Base-by-base conservation (phyloP, 2,329 filamentous ascomycete genomes). In the Stemphylium beticola region DNA sequence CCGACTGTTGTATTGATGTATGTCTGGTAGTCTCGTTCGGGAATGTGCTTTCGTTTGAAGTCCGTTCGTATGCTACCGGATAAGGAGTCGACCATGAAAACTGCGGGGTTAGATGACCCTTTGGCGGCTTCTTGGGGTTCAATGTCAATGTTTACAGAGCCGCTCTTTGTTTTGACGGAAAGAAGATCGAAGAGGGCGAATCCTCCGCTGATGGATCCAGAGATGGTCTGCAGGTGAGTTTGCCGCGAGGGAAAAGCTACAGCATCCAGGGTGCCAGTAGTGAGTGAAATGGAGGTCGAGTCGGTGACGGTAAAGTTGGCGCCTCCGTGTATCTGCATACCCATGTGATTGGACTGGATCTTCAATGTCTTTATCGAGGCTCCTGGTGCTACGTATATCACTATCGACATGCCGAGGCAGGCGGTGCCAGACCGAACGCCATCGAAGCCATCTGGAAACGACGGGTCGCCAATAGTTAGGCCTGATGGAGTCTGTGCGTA, bases 171-270 rank as follows among this genome's bases (percentile, higher is more conserved):
- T 2, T 64, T 70, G 31, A 81, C 67, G 15, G 65, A 71, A 8
- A 81, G 64, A 7, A 77, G 62, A 48, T 80, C 77, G 12, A 64
- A 64, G 2, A 80, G 68, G 4, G 75, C 67, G 60, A 76, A 80
- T 10, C 62, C 69, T 1, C 79, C 79, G 40, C 65, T 74, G 39
- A 80, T 75, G 15, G 73, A 74, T 7, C 77, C 77, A 0, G 76
- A 75, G 4, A 70, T 70, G 5, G 74, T 72, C 20, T 75, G 65
- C 10, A 81, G 71, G 15, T 66, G 62, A n/a, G 74, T 79, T 46
- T 76, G 66, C 11, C 75, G 73, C 2, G 75, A 76, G 42, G 69
- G 64, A 50, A 76, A 67, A 4, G 69, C 55, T 6, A 71, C 54
- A 1, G 71, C 59, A 26, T 77, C 75, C 10, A 72, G 60, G 3